Evolutionary conservation across 2,329 filamentous ascomycete genomes (phyloP), one percentile per base, ranked within the genome.

Genomic region (Aspergillus sp.): DNA sequence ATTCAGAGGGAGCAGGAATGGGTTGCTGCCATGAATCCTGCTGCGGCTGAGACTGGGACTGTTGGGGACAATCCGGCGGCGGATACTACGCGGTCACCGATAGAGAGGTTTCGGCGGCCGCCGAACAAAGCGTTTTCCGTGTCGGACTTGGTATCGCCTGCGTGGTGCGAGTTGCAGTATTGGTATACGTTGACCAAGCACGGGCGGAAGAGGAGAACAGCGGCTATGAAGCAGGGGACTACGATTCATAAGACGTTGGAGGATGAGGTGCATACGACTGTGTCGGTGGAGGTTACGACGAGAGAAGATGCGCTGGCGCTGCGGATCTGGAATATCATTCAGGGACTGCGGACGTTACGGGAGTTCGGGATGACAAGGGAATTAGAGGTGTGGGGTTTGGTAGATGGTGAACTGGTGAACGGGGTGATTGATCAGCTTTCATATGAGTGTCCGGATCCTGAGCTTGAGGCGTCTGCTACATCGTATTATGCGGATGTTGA

Each of bases 91-190:
- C 72, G 77, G 50, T 76, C 82, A 7, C 90, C 90, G 0, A 71
- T 96, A 2, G 78, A 89, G 53, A 82, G 86, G 30, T 95, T 95
- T 59, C 84, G 90, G 33, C 82, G 82, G 1, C 83, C 79, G 48
- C 88, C 88, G 0, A 84, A 78, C 60, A 91, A 88, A 62, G 82
- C 87, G 0, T 77, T 97, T 6, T 89, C 87, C 0, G 93, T 97
- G 1, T 90, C 88, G 2, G 93, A 98, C 66, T 72, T 97, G 20
- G 82, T 90, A 0, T 86, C 88, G 1, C 90, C 90, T 2, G 85
- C 90, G 6, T 98, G 93, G 93, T 98, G 93, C 66, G 91, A 98
- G 68, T 68, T 97, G 50, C 90, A 97, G 65, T 94, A 95, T 60
- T 90, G 83, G 75, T 96, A 94, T 69, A 88, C 83, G 0, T 76